Percentiles rank a stretch among this genome's conserved stretches.
These are phyloP conservation scores for Phialophora chinensis DNA, from an alignment of 2,329 filamentous ascomycete species.

Conservation along the genomic window DNA sequence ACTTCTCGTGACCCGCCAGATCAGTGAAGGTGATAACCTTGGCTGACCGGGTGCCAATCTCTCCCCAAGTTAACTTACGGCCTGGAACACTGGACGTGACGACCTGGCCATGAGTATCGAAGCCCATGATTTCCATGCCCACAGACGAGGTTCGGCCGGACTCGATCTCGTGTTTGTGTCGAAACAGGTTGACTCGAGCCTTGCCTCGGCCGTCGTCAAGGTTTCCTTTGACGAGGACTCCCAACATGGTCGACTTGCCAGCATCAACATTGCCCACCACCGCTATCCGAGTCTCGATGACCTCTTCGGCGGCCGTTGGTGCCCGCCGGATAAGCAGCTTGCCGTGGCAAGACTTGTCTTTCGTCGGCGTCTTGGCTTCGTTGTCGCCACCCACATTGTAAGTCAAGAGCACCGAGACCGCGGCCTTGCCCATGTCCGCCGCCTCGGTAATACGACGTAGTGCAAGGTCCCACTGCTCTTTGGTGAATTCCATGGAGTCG, in stretches of 20 bases:
- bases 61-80: constrained; percentile 91
- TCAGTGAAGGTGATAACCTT: constrained; percentile 98
- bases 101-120: constrained; percentile 83
- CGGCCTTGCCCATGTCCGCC: constrained; percentile 69
- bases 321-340: constrained; percentile 82
- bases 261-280: constrained; percentile 98
- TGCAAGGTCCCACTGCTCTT: constrained; percentile 76
- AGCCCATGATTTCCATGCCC: constrained; percentile 98
- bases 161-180: constrained; percentile 97
- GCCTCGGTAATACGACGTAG: constrained; percentile 69
- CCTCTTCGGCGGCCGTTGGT: constrained; percentile 77
- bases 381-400: constrained; percentile 81
- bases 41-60: constrained; percentile 89
- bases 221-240: constrained; percentile 92
- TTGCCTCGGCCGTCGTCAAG: constrained; percentile 94
- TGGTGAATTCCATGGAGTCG: constrained; percentile 78
- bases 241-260: constrained; percentile 94
- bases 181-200: constrained; percentile 92
- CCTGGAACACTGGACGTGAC: constrained; percentile 82
- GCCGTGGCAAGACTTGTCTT: constrained; percentile 77
- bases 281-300: constrained; percentile 94
- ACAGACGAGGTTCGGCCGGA: constrained; percentile 94
- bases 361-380: constrained; percentile 71
- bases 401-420: constrained; percentile 84
- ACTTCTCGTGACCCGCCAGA: constrained; percentile 92